Conservation (phyloP, 2,329 filamentous ascomycete genomes). For the Fusarium nygamai region DNA sequence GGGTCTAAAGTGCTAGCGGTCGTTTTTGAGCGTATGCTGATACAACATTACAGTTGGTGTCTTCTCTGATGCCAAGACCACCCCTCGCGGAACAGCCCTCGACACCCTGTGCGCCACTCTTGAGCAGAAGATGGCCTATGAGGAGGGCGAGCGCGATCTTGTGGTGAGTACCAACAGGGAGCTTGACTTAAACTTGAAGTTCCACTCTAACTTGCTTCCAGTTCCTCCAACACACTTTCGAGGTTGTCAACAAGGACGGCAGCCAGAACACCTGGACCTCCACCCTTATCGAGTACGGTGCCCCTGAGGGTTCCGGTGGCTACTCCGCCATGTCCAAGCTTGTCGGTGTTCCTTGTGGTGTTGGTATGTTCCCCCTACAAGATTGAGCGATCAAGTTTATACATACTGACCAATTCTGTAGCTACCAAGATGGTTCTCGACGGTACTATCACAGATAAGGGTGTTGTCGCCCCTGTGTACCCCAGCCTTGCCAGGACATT, state of each 20-base stretch:
- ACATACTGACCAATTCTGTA: neutral
- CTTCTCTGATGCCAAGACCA: constrained; percentile 62
- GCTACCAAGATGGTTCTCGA: constrained; percentile 80
- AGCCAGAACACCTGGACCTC: constrained; percentile 82
- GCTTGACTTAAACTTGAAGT: neutral
- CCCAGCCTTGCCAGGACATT: constrained; percentile 76
- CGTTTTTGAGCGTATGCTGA: neutral
- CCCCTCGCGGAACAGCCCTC: constrained; percentile 69
- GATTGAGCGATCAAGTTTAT: neutral
- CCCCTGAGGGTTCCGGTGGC: constrained; percentile 76
- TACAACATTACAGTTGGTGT: constrained; percentile 14
- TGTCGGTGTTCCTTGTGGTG: constrained; percentile 74
- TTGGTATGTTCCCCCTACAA: constrained; percentile 31
- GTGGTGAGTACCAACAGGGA: constrained; percentile 46
- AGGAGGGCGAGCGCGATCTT: constrained; percentile 71
- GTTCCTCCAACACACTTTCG: constrained; percentile 70
- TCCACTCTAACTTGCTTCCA: neutral
- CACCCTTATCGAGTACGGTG: constrained; percentile 85
- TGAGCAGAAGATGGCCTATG: constrained; percentile 76
- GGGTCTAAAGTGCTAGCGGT: neutral
- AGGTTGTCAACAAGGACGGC: constrained; percentile 65
- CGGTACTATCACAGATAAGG: constrained; percentile 76
- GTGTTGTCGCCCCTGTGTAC: constrained; percentile 81
- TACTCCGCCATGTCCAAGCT: constrained; percentile 87
- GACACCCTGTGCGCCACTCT: constrained; percentile 74